Evolutionary conservation across 2,329 filamentous ascomycete species (phyloP).

Genomic region (Colletotrichum karsti): DNA sequence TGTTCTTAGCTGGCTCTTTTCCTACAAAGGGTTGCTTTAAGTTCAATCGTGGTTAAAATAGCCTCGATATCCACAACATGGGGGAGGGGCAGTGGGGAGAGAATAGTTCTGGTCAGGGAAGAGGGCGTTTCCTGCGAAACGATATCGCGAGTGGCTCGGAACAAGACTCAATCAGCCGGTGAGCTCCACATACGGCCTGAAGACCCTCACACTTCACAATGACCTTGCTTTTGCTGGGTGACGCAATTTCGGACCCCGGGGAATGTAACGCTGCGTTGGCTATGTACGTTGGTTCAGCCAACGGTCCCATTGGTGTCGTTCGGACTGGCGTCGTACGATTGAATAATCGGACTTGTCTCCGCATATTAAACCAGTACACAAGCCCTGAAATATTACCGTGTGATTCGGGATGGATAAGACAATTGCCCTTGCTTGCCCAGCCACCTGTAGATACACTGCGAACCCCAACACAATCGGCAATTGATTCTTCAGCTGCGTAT

Average conservation of each 20-base stretch:
- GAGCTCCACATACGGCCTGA: background rate
- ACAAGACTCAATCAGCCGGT: background rate
- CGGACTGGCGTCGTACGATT: background rate
- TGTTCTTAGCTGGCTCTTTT: too few relatives aligned
- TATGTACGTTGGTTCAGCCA: background rate
- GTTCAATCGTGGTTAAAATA: background rate
- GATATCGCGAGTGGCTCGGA: background rate
- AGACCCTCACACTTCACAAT: background rate
- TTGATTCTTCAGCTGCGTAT: background rate
- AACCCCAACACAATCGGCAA: background rate
- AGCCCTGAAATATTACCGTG: background rate
- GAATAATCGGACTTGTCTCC: background rate
- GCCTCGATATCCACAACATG: background rate
- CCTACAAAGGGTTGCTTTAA: too few relatives aligned
- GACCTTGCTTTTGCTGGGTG: background rate
- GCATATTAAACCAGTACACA: background rate
- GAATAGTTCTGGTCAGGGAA: background rate
- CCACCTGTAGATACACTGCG: background rate
- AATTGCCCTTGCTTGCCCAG: background rate
- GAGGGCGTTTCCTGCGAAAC: background rate
- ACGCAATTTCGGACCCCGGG: background rate
- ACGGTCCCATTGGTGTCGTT: too few relatives aligned
- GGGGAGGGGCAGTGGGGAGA: background rate
- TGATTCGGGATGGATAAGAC: background rate
- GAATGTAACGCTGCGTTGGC: background rate